Percentiles rank a stretch among this genome's conserved stretches.
phyloP scores from a whole-genome alignment of 371 early-diverging fungal genomes.

The Mortierella sp. region DNA sequence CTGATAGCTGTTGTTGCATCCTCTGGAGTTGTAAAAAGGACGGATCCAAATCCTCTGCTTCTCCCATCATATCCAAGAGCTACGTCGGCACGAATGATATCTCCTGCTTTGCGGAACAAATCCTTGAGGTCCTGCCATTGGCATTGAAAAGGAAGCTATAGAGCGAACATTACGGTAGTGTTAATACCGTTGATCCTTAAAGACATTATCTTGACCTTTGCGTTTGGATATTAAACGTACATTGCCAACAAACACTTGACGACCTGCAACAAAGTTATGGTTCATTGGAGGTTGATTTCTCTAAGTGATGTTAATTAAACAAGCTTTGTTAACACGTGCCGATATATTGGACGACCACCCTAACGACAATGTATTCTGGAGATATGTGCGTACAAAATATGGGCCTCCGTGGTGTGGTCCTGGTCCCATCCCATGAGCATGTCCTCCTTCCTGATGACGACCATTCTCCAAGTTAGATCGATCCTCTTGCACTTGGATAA shows the following conservation, averaged over 20 bases:
- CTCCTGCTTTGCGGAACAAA: slow-evolving; percentile 77
- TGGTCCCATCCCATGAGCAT: slow-evolving; percentile 4
- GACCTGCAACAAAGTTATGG: slow-evolving; percentile 52
- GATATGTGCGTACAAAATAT: slow-evolving; percentile 20
- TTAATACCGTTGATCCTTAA: too few relatives aligned
- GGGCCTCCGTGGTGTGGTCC: slow-evolving; percentile 25
- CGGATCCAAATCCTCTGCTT: slow-evolving; percentile 79
- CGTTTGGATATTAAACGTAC: slow-evolving; percentile 35
- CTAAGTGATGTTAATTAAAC: slow-evolving; percentile 5
- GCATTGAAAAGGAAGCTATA: slow-evolving; percentile 71
- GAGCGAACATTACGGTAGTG: too few relatives aligned
- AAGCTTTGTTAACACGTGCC: too few relatives aligned
- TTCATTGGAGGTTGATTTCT: slow-evolving; percentile 27
- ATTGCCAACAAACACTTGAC: slow-evolving; percentile 79
- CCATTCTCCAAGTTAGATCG: slow-evolving; percentile 35
- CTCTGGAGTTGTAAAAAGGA: slow-evolving; percentile 72
- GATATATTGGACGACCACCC: too few relatives aligned
- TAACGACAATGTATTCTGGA: too few relatives aligned
- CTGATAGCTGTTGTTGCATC: slow-evolving; percentile 71
- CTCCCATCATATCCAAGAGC: slow-evolving; percentile 70
- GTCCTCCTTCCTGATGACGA: slow-evolving; percentile 10
- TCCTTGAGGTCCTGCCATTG: slow-evolving; percentile 87
- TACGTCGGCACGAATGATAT: slow-evolving; percentile 77
- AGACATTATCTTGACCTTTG: too few relatives aligned
- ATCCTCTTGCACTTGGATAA: slow-evolving; percentile 80